Conservation (phyloP, 2,329 filamentous ascomycete genomes). For the Penicillium sclerotigenum region DNA sequence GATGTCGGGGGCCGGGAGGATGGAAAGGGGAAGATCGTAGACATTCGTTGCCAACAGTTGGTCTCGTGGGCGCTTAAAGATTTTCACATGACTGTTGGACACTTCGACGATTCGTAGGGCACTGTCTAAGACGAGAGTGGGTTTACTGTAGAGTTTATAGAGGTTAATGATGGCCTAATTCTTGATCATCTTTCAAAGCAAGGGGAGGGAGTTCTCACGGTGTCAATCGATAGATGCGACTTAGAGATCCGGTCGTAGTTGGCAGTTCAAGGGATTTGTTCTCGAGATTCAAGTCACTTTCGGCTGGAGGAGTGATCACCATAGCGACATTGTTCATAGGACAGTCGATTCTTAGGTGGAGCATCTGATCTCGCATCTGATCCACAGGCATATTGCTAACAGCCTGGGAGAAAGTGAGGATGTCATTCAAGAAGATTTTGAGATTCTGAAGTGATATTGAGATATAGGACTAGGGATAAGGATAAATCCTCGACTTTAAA, state of each 20-base stretch:
- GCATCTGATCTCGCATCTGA: slow-evolving; percentile 25
- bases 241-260: not conserved
- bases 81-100: slow-evolving; percentile 43
- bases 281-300: slow-evolving; percentile 11
- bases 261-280: not conserved
- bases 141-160: slow-evolving; percentile 12
- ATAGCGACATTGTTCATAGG: slow-evolving; percentile 18
- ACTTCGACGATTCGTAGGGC: slow-evolving; percentile 40
- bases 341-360: slow-evolving; percentile 23
- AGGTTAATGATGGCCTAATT: not conserved
- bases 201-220: not conserved
- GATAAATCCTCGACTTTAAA: too few species aligned
- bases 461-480: too few species aligned
- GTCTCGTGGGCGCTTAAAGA: slow-evolving; percentile 34
- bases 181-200: too few species aligned
- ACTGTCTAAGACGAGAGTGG: slow-evolving; percentile 40
- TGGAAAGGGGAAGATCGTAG: slow-evolving; percentile 38
- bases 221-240: slow-evolving; percentile 7
- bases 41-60: slow-evolving; percentile 39
- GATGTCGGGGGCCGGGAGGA: slow-evolving; percentile 36
- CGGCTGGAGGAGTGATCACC: slow-evolving; percentile 27
- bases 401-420: not conserved
- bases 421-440: not conserved
- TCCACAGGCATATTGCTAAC: slow-evolving; percentile 14
- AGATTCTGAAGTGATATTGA: not conserved